Conservation (phyloP, 2,329 filamentous ascomycete genomes). For the Neonectria neomacrospora region DNA sequence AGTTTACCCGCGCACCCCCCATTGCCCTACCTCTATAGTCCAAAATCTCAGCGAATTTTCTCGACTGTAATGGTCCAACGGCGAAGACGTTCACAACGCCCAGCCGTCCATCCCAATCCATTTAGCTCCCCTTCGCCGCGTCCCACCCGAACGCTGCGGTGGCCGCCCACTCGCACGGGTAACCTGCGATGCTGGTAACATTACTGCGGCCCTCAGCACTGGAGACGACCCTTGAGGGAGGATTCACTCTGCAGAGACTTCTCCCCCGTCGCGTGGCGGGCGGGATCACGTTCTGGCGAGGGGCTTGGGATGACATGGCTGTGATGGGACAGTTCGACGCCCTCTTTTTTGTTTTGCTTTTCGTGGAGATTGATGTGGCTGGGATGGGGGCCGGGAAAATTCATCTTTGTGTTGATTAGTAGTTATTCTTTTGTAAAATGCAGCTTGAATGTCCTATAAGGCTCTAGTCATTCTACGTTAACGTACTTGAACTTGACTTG, state of each 20-base stretch:
- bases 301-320: slow-evolving; percentile 66
- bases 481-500: slow-evolving; percentile 8
- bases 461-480: not conserved
- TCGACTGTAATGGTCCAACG: slow-evolving; percentile 72
- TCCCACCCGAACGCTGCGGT: slow-evolving; percentile 77
- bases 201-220: slow-evolving; percentile 70
- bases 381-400: slow-evolving; percentile 2
- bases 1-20: slow-evolving; percentile 5
- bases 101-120: slow-evolving; percentile 62
- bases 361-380: fast-evolving
- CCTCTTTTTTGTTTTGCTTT: slow-evolving; percentile 50
- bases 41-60: slow-evolving; percentile 13
- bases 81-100: slow-evolving; percentile 67
- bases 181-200: slow-evolving; percentile 70
- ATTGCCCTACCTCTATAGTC: slow-evolving; percentile 39
- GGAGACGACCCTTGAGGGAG: slow-evolving; percentile 77
- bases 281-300: slow-evolving; percentile 71
- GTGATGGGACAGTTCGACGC: slow-evolving; percentile 67
- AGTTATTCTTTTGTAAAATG: fast-evolving
- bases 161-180: slow-evolving; percentile 72
- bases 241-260: slow-evolving; percentile 78
- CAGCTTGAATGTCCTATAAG: not conserved
- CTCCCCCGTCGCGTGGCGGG: slow-evolving; percentile 77
- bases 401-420: not conserved
- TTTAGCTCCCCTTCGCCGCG: slow-evolving; percentile 67